Base-by-base conservation (phyloP, 441 rosid genomes). In the Raphanus hybrid region DNA sequence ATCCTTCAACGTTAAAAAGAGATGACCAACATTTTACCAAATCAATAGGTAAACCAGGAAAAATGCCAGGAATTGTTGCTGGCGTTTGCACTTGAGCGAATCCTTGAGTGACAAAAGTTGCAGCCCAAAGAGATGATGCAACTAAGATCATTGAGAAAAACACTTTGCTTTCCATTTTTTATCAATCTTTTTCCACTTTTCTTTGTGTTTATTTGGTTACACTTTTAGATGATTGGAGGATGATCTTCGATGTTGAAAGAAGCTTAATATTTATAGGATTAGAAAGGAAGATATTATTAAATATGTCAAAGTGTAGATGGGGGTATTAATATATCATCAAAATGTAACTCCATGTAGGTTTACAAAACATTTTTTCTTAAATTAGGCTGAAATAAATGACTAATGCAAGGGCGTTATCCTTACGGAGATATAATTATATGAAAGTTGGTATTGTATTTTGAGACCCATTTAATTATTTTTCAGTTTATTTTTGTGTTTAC, bases 11-110 rank as follows among this genome's bases (percentile, higher is more conserved):
- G 35, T 20, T 65, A 7, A 41, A 65, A 4, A 65, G 69, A 20
- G 69, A 41, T 4, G 69, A 65, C 69, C 55, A 65, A 41, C 69
- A 20, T 20, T 65, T 65, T 14, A 41, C 69, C 8, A 65, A 11
- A 43, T 41, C 54, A 14, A 65, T 18, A 39, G 69, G 69, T 39
- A 3, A 64, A 10, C 5, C 26, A 4, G 50, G 67, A 35, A 11
- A 15, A 52, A 52, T 8, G 16, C 10, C 59, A 54, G 59, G 59
- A 15, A 54, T 2, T 16, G 2, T 9, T 35, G 5, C 7, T 3
- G 67, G n/a, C 4, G 32, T 15, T 41, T 65, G 3, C 2, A 20
- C 69, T 20, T 65, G 16, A 41, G 55, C 34, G 20, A 8, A 34
- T 41, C 55, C 34, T 41, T 14, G 55, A 41, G 69, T 65, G 55